Percentiles rank a stretch among this genome's conserved stretches.
These are phyloP conservation scores for Coprinellus micaceus DNA, from an alignment of 768 basidiomycete species.

Conservation along the genomic window DNA sequence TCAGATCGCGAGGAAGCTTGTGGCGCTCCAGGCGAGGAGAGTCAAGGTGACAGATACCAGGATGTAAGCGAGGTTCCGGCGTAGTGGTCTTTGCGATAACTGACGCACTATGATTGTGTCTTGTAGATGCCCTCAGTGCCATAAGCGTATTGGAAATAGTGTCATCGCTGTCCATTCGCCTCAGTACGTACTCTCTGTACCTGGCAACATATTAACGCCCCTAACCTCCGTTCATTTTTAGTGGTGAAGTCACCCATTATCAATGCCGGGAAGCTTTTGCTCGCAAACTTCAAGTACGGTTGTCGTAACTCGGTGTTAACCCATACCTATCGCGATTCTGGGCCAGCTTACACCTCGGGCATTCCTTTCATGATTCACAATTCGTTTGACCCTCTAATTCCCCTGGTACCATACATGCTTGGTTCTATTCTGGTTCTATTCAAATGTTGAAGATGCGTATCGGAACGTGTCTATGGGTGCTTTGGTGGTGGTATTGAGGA, in stretches of 20 bases:
- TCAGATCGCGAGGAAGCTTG: slow-evolving; percentile 66
- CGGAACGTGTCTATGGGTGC: too few relatives aligned
- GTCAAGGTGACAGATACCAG: slow-evolving; percentile 90
- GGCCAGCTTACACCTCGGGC: too few relatives aligned
- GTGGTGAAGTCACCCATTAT: slow-evolving; percentile 95
- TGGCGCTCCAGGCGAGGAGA: slow-evolving; percentile 72
- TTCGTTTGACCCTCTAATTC: too few relatives aligned
- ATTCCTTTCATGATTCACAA: too few relatives aligned
- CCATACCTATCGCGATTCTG: too few relatives aligned
- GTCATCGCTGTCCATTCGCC: slow-evolving; percentile 94
- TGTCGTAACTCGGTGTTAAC: slow-evolving; percentile 17
- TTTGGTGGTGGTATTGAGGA: not conserved
- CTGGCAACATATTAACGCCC: not conserved
- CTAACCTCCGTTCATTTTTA: slow-evolving; percentile 25
- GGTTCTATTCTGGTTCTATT: too few relatives aligned
- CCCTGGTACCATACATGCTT: too few relatives aligned
- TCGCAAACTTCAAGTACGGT: slow-evolving; percentile 40
- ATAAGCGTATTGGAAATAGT: slow-evolving; percentile 88
- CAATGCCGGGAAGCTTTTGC: slow-evolving; percentile 89
- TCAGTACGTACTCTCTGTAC: slow-evolving; percentile 43
- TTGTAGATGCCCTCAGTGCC: slow-evolving; percentile 88
- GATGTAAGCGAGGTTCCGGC: slow-evolving; percentile 55
- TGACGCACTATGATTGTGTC: not conserved
- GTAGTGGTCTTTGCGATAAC: not conserved
- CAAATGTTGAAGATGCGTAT: too few relatives aligned